These are phyloP conservation scores for Hirsutella minnesotensis DNA, from an alignment of 2,329 filamentous ascomycete genomes.

Conservation along the genomic window DNA sequence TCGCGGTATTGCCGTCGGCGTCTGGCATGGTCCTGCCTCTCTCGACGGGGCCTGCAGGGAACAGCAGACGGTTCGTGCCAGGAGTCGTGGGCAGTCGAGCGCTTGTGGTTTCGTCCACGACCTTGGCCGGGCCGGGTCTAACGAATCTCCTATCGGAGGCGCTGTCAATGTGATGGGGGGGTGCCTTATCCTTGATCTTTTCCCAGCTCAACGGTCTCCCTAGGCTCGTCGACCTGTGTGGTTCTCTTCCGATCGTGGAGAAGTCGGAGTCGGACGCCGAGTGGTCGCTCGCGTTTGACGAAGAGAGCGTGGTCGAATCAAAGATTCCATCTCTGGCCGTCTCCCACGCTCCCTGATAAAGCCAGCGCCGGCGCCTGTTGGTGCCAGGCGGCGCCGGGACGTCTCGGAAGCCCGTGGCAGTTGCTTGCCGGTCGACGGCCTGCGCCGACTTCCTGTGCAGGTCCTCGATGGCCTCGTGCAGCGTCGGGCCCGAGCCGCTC, in stretches of 20 bases:
- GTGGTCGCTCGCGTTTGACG: background rate
- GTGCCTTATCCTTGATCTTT: background rate
- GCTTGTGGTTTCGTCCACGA: no score
- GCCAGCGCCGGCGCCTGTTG: background rate
- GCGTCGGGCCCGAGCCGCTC: constrained; percentile 15
- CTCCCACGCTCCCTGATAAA: background rate
- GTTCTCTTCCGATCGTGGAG: background rate
- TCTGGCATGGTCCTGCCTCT: no score
- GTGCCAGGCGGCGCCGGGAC: constrained; percentile 2
- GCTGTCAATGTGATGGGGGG: no score
- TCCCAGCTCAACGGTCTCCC: background rate
- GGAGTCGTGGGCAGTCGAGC: no score
- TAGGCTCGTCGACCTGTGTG: background rate
- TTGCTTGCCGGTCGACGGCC: constrained; percentile 18
- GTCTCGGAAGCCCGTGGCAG: constrained; percentile 20
- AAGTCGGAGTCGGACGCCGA: background rate
- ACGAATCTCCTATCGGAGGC: no score
- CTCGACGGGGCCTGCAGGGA: no score
- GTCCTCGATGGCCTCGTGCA: constrained; percentile 20
- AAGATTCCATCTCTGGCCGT: background rate
- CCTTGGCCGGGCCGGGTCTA: no score
- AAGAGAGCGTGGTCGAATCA: background rate
- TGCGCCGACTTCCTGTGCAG: constrained; percentile 27
- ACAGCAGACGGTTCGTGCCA: no score
- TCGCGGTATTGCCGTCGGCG: no score